Evolutionary conservation across 2,329 filamentous ascomycete genomes (phyloP).

Genomic region (Paraconiothyrium brasiliense): DNA sequence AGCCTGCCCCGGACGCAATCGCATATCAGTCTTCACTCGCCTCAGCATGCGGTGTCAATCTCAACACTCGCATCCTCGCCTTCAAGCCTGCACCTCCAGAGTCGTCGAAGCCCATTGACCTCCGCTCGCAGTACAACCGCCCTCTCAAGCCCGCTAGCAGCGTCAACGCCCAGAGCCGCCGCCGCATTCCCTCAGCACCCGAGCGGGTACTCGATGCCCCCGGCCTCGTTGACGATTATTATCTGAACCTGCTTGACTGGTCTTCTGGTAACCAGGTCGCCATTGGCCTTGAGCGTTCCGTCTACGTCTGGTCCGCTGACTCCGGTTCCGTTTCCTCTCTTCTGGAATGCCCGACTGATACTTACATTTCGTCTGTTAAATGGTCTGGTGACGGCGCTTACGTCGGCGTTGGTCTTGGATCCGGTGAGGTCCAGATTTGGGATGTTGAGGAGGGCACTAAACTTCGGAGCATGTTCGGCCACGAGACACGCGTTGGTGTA

Average conservation of each 20-base stretch:
- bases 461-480: conserved; percentile 97
- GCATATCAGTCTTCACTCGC: conserved; percentile 94
- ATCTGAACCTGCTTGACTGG: conserved; percentile 98
- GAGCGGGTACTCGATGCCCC: conserved; percentile 97
- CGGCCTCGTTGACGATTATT: conserved; percentile 97
- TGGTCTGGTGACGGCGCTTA: conserved; percentile 98
- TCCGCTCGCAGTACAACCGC: conserved; percentile 97
- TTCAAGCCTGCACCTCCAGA: conserved; percentile 99
- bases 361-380: conserved; percentile 97
- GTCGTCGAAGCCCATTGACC: conserved; percentile 97
- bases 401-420: conserved; percentile 91
- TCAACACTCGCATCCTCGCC: conserved; percentile 94
- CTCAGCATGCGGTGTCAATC: conserved; percentile 87
- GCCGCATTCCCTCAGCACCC: conserved; percentile 91
- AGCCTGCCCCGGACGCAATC: conserved; percentile 81
- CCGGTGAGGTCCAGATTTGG: conserved; percentile 99
- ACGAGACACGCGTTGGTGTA: conserved; percentile 94
- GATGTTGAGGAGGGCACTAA: conserved; percentile 94
- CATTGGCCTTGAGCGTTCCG: conserved; percentile 94
- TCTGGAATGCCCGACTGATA: conserved; percentile 86
- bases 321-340: conserved; percentile 89
- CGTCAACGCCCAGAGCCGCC: conserved; percentile 83
- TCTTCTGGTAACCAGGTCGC: conserved; percentile 97
- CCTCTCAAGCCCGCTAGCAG: conserved; percentile 82
- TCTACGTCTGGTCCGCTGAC: conserved; percentile 98